Conservation (phyloP, 768 basidiomycete genomes). For the Phylloporus sp. region DNA sequence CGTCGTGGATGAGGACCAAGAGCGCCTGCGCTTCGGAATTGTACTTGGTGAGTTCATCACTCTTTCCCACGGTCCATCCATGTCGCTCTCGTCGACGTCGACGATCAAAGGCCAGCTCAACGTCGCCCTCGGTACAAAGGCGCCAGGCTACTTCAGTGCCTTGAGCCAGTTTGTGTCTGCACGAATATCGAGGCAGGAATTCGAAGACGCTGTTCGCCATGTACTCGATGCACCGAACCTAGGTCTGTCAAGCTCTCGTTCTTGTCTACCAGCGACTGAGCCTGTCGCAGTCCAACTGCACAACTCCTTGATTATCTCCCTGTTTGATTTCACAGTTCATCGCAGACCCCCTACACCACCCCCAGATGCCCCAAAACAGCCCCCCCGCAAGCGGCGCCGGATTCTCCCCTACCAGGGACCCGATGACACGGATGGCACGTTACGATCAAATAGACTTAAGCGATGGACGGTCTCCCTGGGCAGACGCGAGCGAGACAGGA, state of each 20-base stretch:
- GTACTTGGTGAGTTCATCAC: neutral
- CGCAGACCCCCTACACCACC: conserved; percentile 66
- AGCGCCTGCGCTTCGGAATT: neutral
- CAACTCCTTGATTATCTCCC: conserved; percentile 78
- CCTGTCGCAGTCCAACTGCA: conserved; percentile 64
- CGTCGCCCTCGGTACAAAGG: conserved; percentile 57
- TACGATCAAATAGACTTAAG: conserved; percentile 65
- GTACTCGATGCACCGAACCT: conserved; percentile 58
- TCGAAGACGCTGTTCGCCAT: conserved; percentile 65
- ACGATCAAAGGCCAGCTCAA: conserved; percentile 68
- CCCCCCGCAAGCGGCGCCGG: conserved; percentile 66
- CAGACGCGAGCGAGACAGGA: conserved; percentile 69
- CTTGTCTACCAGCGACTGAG: conserved; percentile 5
- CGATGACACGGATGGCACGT: conserved; percentile 49
- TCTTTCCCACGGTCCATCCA: conserved; percentile 29
- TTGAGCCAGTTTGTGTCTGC: conserved; percentile 69
- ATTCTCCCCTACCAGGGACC: conserved; percentile 70
- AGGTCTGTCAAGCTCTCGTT: conserved; percentile 25
- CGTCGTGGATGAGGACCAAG: conserved; percentile 2
- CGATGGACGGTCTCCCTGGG: conserved; percentile 72
- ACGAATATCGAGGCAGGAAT: conserved; percentile 66
- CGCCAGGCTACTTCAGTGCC: conserved; percentile 55
- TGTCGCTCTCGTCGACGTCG: conserved; percentile 75
- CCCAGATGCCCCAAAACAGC: conserved; percentile 55
- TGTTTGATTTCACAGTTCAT: conserved; percentile 75